Conservation (phyloP, 345 rosid genomes). For the Nephelium lappaceum region DNA sequence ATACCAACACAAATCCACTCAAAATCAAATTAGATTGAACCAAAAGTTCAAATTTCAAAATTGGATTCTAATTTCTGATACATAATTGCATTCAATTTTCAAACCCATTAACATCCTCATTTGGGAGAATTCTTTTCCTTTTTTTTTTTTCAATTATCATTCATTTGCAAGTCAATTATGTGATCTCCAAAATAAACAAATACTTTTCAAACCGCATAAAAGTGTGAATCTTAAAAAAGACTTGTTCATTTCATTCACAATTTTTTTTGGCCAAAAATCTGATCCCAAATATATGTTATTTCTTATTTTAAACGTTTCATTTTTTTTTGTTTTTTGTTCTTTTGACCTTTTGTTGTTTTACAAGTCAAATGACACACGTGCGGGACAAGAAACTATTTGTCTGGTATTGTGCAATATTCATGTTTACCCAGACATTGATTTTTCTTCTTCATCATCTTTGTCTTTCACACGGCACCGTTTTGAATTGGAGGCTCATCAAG, state of each 20-base stretch:
- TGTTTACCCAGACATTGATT: neutral
- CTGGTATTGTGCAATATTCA: too few relatives aligned
- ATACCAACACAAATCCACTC: neutral
- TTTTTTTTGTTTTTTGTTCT: neutral
- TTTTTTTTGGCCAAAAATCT: too few relatives aligned
- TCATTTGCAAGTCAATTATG: neutral
- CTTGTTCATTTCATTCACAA: neutral
- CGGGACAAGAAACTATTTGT: neutral
- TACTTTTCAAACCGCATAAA: neutral
- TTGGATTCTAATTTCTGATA: neutral
- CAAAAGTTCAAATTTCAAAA: neutral
- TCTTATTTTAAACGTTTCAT: neutral
- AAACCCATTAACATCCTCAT: neutral
- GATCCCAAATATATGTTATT: neutral
- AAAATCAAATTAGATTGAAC: neutral
- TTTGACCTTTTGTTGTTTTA: neutral
- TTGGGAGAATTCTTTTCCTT: too few relatives aligned
- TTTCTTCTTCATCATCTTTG: neutral
- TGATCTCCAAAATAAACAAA: neutral
- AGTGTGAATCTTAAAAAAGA: neutral
- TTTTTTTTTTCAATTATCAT: too few relatives aligned
- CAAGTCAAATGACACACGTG: conserved; percentile 2
- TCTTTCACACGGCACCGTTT: neutral
- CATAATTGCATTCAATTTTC: too few relatives aligned
- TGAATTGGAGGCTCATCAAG: neutral